phyloP scores from a whole-genome alignment of 78 protist species.

The Kipferlia bialata region DNA sequence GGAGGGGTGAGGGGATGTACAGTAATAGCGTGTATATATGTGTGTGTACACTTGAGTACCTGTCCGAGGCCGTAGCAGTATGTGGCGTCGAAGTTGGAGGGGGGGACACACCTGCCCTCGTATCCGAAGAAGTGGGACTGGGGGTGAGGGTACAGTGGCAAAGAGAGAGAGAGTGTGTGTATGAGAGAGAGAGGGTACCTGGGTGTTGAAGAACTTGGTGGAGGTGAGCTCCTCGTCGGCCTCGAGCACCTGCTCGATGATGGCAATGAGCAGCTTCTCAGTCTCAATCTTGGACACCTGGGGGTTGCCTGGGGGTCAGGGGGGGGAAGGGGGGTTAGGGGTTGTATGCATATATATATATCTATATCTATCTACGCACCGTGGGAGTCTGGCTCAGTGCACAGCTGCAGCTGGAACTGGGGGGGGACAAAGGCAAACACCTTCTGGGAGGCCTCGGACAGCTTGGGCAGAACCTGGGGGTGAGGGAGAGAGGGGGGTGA shows the following conservation, averaged over 20 bases:
- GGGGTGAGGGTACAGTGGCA: slow-evolving; percentile 15
- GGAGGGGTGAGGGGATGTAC: too few species aligned
- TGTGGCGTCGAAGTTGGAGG: slow-evolving; percentile 40
- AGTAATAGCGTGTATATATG: too few species aligned
- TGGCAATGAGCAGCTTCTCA: slow-evolving; percentile 24
- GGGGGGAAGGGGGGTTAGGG: slow-evolving; percentile 18
- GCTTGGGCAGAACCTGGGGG: background rate
- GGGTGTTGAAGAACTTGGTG: background rate
- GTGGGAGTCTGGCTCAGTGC: slow-evolving; percentile 13
- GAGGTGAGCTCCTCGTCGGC: background rate
- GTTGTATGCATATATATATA: too few species aligned
- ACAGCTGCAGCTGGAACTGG: slow-evolving; percentile 14
- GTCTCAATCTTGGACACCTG: slow-evolving; percentile 38
- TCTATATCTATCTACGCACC: too few species aligned
- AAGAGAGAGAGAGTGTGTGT: background rate
- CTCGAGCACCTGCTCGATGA: slow-evolving; percentile 3
- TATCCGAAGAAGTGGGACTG: slow-evolving; percentile 50
- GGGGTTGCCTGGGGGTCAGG: slow-evolving; percentile 17
- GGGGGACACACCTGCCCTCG: slow-evolving; percentile 44
- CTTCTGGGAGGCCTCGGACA: background rate
- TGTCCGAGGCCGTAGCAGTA: slow-evolving; percentile 47
- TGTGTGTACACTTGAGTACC: too few species aligned
- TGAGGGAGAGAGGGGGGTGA: background rate
- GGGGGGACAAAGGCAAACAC: slow-evolving; percentile 15
- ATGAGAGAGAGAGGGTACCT: too few species aligned